A percentile compares a stretch with the other conserved stretches of the same genome.
phyloP scores from a whole-genome alignment of 208 protist species.

The Lotmaria passim region DNA sequence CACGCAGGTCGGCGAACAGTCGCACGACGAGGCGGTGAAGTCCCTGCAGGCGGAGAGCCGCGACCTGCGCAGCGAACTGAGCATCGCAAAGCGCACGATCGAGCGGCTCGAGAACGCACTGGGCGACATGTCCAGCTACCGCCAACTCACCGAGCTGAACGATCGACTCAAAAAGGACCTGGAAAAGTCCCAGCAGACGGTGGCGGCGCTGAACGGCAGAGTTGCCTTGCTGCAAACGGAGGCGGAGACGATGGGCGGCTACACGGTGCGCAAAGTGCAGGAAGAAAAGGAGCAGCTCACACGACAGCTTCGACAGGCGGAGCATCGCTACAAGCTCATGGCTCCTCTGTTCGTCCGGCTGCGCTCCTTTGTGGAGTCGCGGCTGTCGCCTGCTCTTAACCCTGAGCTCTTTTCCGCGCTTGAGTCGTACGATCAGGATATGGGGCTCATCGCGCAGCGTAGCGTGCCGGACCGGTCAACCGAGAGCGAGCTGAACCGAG shows the following conservation, averaged over 20 bases:
- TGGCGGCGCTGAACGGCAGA: constrained; percentile 63
- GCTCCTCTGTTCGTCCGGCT: constrained; percentile 73
- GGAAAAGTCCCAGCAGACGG: constrained; percentile 51
- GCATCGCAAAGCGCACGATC: constrained; percentile 83
- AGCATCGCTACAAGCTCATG: constrained; percentile 55
- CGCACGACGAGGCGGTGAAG: constrained; percentile 50
- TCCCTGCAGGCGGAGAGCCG: constrained; percentile 57
- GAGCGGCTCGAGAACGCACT: constrained; percentile 81
- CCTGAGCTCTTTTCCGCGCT: constrained; percentile 53
- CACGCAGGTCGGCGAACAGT: constrained; percentile 11
- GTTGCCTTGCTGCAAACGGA: constrained; percentile 75
- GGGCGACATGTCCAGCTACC: constrained; percentile 73
- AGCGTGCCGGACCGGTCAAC: not conserved
- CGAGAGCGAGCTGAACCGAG: not conserved
- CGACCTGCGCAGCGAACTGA: constrained; percentile 68
- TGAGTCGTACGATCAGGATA: constrained; percentile 57
- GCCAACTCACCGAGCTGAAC: constrained; percentile 79
- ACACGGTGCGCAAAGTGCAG: constrained; percentile 68
- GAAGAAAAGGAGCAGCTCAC: constrained; percentile 82
- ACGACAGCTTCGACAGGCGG: constrained; percentile 62
- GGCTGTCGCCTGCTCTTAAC: constrained; percentile 45
- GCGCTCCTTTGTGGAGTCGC: constrained; percentile 57
- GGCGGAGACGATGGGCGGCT: constrained; percentile 72
- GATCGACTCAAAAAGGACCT: constrained; percentile 67
- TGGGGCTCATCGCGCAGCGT: constrained; percentile 16